Base-by-base conservation (phyloP, 2,329 filamentous ascomycete species). In the Penicillium hordei region DNA sequence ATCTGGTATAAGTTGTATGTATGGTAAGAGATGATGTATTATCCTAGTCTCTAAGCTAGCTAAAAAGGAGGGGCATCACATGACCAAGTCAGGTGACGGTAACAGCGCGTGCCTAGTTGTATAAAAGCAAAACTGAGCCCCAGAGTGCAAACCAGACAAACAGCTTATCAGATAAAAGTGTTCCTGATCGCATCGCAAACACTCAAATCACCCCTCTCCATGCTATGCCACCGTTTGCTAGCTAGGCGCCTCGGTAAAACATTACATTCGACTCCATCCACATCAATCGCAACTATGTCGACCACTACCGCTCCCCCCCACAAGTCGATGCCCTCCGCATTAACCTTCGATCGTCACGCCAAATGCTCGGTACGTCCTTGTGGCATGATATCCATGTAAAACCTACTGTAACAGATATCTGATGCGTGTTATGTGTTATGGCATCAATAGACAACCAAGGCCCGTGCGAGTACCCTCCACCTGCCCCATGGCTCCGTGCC, bases 401-500 rank as follows among this genome's bases (percentile, higher is more conserved):
- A 31, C n/a, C 25, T 45, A 55, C 43, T 50, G 34, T 67, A 48
- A 42, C 40, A 43, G 23, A 51, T 46, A 21, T 42, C 55, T 60
- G 44, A 60, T 52, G 27, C n/a, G 10, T 42, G 9, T 6, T 39
- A 38, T 49, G 10, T 42, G 9, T 8, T 39, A 34, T 49, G 33
- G 61, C 56, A 19, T 38, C 23, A 44, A 56, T 55, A 97, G 93
- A 95, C 92, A 48, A 97, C 93, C 12, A 91, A 93, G 81, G 94
- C 94, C 27, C 89, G 94, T 65, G 94, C 94, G 49, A 94, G 94
- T 52, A 87, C 86, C 58, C 82, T 99, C 53, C 89, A 88, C 48
- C 86, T 99, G 27, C 93, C 94, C 50, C 95, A 99, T 85, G 94
- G 94, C 57, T 83, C 89, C 1, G 93, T 99, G 27, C 86, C 89